Percentiles rank a stretch among this genome's conserved stretches.
phyloP scores from a whole-genome alignment of 2,329 filamentous ascomycete genomes.

The Pseudohalonectria lignicola region DNA sequence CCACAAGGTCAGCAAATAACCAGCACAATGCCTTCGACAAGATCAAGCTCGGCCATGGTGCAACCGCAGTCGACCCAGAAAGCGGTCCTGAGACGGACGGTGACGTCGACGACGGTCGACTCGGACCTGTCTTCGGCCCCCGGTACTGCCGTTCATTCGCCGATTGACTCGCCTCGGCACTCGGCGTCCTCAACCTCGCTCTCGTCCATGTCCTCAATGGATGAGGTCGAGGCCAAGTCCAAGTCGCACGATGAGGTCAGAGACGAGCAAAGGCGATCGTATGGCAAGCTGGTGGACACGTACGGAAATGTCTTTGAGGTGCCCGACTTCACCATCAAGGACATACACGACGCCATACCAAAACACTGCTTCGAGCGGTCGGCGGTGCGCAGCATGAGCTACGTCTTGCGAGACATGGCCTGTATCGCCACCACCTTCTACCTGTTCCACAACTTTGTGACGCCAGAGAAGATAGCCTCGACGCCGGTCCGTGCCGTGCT shows the following conservation, averaged over 20 bases:
- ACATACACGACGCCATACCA: conserved; percentile 93
- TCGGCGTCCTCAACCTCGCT: conserved; percentile 82
- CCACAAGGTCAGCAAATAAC: not conserved
- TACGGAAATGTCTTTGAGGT: conserved; percentile 92
- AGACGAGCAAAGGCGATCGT: conserved; percentile 23
- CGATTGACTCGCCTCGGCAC: conserved; percentile 45
- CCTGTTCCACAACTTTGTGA: conserved; percentile 81
- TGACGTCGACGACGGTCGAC: conserved; percentile 26
- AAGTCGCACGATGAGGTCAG: too few species aligned
- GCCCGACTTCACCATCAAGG: conserved; percentile 94
- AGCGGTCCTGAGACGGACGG: conserved; percentile 35
- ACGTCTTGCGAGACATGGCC: conserved; percentile 73
- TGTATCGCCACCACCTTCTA: conserved; percentile 69
- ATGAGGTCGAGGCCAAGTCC: conserved; percentile 37
- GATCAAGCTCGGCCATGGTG: conserved; percentile 1
- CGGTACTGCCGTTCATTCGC: conserved; percentile 46
- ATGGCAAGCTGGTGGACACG: conserved; percentile 70
- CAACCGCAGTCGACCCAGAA: conserved; percentile 16
- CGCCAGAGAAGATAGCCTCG: conserved; percentile 70
- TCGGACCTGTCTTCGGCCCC: conserved; percentile 33
- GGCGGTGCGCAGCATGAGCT: conserved; percentile 60
- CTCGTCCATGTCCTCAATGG: conserved; percentile 71
- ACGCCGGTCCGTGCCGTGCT: conserved; percentile 52
- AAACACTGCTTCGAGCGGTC: conserved; percentile 95
- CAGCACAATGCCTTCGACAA: conserved; percentile 2